A percentile compares a stretch with the other conserved stretches of the same genome.
Evolutionary conservation across 495 filamentous ascomycete genomes (phyloP).

Genomic region (Penicillium riverlandense): DNA sequence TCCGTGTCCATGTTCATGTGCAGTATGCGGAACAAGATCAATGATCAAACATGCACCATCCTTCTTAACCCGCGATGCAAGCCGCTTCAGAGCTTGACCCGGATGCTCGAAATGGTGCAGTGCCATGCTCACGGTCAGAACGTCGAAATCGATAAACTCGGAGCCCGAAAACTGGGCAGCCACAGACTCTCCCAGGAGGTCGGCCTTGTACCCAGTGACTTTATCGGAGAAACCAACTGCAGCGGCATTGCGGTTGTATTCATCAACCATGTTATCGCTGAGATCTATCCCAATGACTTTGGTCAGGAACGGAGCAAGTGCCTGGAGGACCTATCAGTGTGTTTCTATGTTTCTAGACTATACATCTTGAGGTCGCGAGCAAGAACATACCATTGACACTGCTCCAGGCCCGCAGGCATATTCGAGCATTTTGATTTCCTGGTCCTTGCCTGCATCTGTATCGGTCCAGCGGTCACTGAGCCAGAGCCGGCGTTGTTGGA

Average conservation of each 20-base stretch:
- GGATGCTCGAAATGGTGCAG: slow-evolving; percentile 70
- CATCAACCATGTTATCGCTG: slow-evolving; percentile 56
- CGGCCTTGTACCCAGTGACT: slow-evolving; percentile 51
- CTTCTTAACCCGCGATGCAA: slow-evolving; percentile 52
- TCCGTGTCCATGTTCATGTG: slow-evolving; percentile 18
- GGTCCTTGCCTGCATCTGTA: slow-evolving; percentile 25
- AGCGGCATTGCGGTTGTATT: slow-evolving; percentile 43
- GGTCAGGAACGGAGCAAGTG: slow-evolving; percentile 53
- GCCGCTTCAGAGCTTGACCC: slow-evolving; percentile 42
- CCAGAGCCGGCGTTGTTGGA: slow-evolving; percentile 48
- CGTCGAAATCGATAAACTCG: slow-evolving; percentile 53
- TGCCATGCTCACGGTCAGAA: slow-evolving; percentile 57
- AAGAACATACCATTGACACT: slow-evolving; percentile 44
- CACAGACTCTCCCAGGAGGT: slow-evolving; percentile 42
- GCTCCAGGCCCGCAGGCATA: slow-evolving; percentile 70
- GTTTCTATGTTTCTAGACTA: not conserved
- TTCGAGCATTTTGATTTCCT: slow-evolving; percentile 55
- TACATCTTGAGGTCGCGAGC: not conserved
- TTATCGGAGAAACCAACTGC: slow-evolving; percentile 38
- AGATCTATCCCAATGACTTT: slow-evolving; percentile 59
- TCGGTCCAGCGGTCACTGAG: slow-evolving; percentile 53
- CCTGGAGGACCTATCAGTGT: slow-evolving; percentile 17
- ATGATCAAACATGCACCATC: slow-evolving; percentile 59
- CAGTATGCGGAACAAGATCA: slow-evolving; percentile 47
- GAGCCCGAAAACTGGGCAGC: slow-evolving; percentile 33